Percentiles rank a stretch among this genome's conserved stretches.
These are phyloP conservation scores for Solanum sejunctum DNA, from an alignment of 257 asterid genomes.

Conservation along the genomic window DNA sequence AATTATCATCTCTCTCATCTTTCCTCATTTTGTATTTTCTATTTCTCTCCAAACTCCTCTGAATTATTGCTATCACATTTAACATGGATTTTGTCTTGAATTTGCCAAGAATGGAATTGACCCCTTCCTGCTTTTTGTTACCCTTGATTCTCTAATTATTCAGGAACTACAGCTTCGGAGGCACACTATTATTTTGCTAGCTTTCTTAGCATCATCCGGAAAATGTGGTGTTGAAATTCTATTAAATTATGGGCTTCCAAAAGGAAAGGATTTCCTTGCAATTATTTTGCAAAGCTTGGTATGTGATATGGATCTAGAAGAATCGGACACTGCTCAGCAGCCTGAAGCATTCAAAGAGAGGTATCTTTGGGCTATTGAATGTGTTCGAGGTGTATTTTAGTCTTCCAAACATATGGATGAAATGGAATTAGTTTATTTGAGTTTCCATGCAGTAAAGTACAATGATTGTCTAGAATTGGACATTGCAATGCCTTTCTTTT, in stretches of 20 bases:
- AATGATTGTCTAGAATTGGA: background rate
- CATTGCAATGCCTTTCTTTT: background rate
- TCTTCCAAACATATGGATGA: background rate
- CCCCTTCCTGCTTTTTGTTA: background rate
- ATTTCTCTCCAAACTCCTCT: background rate
- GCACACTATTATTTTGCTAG: conserved; percentile 55
- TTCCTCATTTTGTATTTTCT: background rate
- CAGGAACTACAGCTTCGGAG: conserved; percentile 93
- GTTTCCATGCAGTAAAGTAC: background rate
- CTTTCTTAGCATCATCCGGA: conserved; percentile 79
- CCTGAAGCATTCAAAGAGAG: conserved; percentile 47
- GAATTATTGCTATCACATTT: background rate
- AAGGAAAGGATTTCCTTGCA: conserved; percentile 42
- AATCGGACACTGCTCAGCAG: conserved; percentile 29
- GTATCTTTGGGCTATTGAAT: conserved; percentile 20
- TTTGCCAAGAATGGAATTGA: background rate
- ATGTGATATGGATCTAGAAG: conserved; percentile 59
- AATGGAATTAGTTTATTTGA: background rate
- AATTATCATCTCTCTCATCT: background rate
- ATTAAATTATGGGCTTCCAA: conserved; percentile 38
- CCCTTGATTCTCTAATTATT: conserved; percentile 4
- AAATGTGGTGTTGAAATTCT: conserved; percentile 53
- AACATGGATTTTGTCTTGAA: background rate
- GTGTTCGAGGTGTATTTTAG: background rate
- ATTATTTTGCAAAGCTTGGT: conserved; percentile 51